Conservation (phyloP, 129 eudicot genomes). For the Ambrosia trifida region DNA sequence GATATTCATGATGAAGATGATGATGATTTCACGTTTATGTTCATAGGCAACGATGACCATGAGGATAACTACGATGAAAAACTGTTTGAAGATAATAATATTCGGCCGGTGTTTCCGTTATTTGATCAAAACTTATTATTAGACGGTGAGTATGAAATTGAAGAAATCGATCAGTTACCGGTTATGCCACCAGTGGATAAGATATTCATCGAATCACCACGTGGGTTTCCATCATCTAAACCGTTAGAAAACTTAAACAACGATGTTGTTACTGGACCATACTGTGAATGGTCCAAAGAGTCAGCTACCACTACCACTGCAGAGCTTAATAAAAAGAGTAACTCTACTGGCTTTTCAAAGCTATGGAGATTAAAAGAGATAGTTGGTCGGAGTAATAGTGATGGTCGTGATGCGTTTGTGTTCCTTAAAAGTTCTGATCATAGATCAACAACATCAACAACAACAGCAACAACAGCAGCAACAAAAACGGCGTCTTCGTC, state of each 20-base stretch:
- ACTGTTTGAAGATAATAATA: conserved; percentile 32
- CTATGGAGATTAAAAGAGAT: conserved; percentile 73
- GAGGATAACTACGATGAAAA: conserved; percentile 11
- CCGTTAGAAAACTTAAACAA: background rate
- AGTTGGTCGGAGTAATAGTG: conserved; percentile 69
- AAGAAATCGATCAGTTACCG: conserved; percentile 35
- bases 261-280: conserved; percentile 49
- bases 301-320: conserved; percentile 23
- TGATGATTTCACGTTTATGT: conserved; percentile 38
- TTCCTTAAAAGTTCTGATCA: conserved; percentile 44
- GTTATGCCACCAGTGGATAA: conserved; percentile 48
- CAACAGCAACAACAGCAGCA: background rate
- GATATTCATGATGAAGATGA: conserved; percentile 7
- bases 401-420: conserved; percentile 89
- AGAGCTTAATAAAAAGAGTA: conserved; percentile 72
- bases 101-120: conserved; percentile 32
- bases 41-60: conserved; percentile 28
- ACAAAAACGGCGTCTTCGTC: background rate
- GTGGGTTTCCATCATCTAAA: conserved; percentile 18
- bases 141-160: conserved; percentile 30
- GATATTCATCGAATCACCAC: conserved; percentile 35
- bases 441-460: conserved; percentile 9
- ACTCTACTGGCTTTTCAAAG: conserved; percentile 95
- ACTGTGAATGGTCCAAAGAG: conserved; percentile 51
- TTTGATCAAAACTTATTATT: conserved; percentile 34